These are phyloP conservation scores for Patellifolia procumbens DNA, from an alignment of 179 eudicot genomes.

Conservation along the genomic window DNA sequence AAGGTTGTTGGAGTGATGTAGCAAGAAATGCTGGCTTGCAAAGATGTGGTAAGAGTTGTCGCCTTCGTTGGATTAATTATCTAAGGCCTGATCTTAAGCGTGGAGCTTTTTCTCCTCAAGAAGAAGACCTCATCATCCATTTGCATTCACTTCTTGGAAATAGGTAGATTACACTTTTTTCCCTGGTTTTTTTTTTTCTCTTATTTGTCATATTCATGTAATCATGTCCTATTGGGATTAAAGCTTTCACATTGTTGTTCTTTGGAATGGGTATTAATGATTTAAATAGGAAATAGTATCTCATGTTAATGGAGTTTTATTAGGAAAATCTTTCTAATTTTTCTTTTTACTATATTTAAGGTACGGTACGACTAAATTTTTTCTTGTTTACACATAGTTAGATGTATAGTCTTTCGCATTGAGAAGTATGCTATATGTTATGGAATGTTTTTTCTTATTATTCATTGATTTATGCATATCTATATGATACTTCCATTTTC, in stretches of 20 bases:
- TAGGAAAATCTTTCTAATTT: too few relatives aligned
- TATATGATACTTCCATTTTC: not conserved
- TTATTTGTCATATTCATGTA: not conserved
- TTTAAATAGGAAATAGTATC: too few relatives aligned
- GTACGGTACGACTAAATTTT: too few relatives aligned
- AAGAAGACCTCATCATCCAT: slow-evolving; percentile 71
- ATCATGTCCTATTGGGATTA: not conserved
- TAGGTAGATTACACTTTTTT: slow-evolving; percentile 36
- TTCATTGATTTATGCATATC: slow-evolving; percentile 2
- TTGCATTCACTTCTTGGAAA: slow-evolving; percentile 82
- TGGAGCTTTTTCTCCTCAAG: slow-evolving; percentile 72
- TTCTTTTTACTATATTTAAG: too few relatives aligned
- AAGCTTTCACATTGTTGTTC: too few relatives aligned
- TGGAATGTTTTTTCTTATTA: not conserved
- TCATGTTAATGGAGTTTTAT: too few relatives aligned
- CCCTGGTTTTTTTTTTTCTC: not conserved
- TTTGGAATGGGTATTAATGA: too few relatives aligned
- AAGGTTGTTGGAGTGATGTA: slow-evolving; percentile 88
- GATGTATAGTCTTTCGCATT: not conserved
- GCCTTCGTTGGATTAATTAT: slow-evolving; percentile 82
- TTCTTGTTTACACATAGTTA: not conserved
- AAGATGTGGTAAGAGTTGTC: slow-evolving; percentile 80
- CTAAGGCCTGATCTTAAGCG: slow-evolving; percentile 79
- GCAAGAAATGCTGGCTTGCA: slow-evolving; percentile 79
- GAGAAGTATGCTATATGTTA: not conserved